Base-by-base conservation (phyloP, 2,329 filamentous ascomycete genomes). In the Stachybotrys elegans region DNA sequence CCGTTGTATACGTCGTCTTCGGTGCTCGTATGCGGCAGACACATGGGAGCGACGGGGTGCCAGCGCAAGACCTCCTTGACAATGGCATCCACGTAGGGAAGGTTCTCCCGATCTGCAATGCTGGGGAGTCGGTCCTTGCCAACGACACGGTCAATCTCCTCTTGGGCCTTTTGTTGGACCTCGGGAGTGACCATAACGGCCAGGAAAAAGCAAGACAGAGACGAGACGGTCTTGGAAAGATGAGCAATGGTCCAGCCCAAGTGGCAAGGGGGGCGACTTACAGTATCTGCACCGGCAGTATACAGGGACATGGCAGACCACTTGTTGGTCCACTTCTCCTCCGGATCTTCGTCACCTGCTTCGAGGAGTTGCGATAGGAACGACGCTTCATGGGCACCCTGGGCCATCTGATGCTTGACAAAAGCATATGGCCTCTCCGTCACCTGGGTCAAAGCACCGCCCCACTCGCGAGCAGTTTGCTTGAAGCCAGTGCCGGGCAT, bases 1-100 rank as follows among this genome's bases (percentile, higher is more conserved):
- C 53, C 53, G 9, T 51, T 49, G 16, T 37, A 56, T 0, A 54
- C 12, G 16, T 54, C 49, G 8, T 61, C 57, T 3, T 53, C 54
- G 0, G 57, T 57, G 7, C 69, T 66, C 4, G 58, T 57, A 37
- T 70, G 62, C 3, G 65, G 59, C 2, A 76, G 57, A 0, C 58
- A 52, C 44, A 68, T 55, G 1, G 65, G 62, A 0, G 54, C 55
- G 3, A 61, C 50, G 1, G 58, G 57, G 35, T 52, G 49, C 56
- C 55, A 64, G 2, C 61, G 42, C 7, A 55, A 25, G 5, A 49
- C 44, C 23, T 64, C 60, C n/a, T 62, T 62, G 0, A 62, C 48
- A 4, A 55, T 32, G 1, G 57, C 57, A 12, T 61, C 43, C 9
- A 61, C 35, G 20, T 61, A 63, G 0, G 55, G 55, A 12, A 63